These are phyloP conservation scores for Holtermanniella nyarrowii DNA, from an alignment of 768 basidiomycete genomes.

Conservation along the genomic window DNA sequence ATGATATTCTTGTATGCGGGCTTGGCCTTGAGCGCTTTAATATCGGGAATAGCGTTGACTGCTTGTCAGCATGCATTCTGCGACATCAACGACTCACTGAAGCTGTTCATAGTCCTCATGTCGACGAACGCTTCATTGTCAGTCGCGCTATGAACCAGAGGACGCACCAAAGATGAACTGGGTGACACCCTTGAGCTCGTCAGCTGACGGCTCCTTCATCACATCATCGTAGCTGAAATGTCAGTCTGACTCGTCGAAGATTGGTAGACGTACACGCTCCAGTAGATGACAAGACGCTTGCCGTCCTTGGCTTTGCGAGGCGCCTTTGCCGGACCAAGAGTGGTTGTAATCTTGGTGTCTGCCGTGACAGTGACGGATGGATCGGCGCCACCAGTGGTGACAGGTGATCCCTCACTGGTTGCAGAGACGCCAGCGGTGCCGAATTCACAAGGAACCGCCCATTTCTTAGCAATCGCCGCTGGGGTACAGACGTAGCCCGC, in stretches of 20 bases:
- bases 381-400: neutral
- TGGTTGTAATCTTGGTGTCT: neutral
- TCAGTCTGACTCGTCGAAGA: too few species aligned
- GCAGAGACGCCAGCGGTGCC: too few species aligned
- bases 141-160: neutral
- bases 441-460: too few species aligned
- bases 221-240: neutral
- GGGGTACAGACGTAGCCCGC: neutral
- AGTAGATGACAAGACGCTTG: neutral
- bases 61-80: too few species aligned
- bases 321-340: too few species aligned
- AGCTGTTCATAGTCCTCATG: neutral
- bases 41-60: neutral
- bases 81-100: neutral
- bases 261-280: neutral
- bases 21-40: neutral
- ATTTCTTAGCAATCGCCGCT: too few species aligned
- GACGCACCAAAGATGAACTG: neutral
- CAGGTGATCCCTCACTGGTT: too few species aligned
- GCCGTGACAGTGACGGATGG: neutral
- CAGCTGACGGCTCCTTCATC: neutral
- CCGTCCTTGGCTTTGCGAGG: too few species aligned
- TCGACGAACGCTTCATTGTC: neutral
- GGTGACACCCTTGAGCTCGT: neutral
- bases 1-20: neutral